Conservation (phyloP, 257 asterid species). For the Solanum sitiens region DNA sequence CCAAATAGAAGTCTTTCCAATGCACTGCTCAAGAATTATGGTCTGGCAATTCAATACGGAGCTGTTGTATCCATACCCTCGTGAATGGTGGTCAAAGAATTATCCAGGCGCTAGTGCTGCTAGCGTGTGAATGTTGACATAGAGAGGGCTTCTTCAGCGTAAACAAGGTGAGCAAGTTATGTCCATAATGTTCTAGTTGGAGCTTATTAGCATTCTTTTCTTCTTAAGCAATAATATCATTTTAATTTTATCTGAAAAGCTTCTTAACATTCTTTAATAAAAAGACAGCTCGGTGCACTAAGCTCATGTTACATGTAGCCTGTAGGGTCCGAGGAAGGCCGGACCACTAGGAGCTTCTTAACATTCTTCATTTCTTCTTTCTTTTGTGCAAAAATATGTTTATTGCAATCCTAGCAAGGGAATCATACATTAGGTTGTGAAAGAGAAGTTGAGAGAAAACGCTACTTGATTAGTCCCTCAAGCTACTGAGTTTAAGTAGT, state of each 20-base stretch:
- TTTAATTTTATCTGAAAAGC: neutral
- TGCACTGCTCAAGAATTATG: slow-evolving; percentile 32
- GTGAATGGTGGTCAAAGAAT: neutral
- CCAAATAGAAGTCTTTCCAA: slow-evolving; percentile 65
- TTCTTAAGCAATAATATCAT: neutral
- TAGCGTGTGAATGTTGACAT: slow-evolving; percentile 9
- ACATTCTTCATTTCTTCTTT: no score
- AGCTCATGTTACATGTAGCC: neutral
- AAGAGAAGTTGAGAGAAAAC: neutral
- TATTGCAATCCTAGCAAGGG: neutral
- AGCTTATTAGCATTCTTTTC: neutral
- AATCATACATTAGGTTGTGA: neutral
- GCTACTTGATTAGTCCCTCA: neutral
- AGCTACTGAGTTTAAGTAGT: neutral
- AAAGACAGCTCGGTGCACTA: neutral
- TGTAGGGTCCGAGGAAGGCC: neutral
- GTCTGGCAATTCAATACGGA: slow-evolving; percentile 44
- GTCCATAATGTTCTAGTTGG: neutral
- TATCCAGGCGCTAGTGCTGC: slow-evolving; percentile 10
- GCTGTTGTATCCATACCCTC: slow-evolving; percentile 9
- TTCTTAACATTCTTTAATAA: neutral
- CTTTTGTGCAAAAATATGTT: neutral
- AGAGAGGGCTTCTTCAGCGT: neutral
- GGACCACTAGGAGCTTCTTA: no score
- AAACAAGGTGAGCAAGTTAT: neutral